Evolutionary conservation across 345 rosid species (phyloP), one percentile per base, ranked within the genome.

Genomic region (Populus davidiana): DNA sequence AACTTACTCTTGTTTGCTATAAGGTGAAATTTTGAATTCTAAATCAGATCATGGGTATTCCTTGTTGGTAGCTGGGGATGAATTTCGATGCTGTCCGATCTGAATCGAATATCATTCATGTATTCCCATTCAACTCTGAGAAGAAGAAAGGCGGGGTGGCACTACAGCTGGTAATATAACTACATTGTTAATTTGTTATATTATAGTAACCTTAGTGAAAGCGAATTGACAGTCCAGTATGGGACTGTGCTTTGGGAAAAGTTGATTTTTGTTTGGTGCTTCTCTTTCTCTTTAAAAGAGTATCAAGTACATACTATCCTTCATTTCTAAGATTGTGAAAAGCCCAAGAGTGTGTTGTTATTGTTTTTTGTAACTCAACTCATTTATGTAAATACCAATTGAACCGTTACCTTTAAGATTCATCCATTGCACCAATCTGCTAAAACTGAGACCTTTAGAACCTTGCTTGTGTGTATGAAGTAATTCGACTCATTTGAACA

Each of bases 91-190:
- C 74, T 73, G 59, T 88, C 75, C 89, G 93, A 84, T 90, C 94
- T 67, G 88, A 86, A 82, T 90, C 98, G 49, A 82, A 70, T 63
- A 80, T 89, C 76, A 88, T 96, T 73, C 97, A 91, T 84, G 97
- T 96, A 72, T 88, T 89, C 81, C 98, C 99, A 76, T 94, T 96
- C 89, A 96, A 91, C 83, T 96, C 99, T 0, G 96, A 92, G 90
- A 96, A 94, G 79, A 96, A 96, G 82, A 88, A 97, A 69, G 99
- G 99, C 25, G 98, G 98, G 79, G 92, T 90, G 78, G 99, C 99
- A 25, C 62, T 94, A 72, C 85, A 85, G 83, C 79, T 67, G 90
- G 97, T 93, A 89, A 78, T 49, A 61, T 72, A 59, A n/a, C n/a
- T 21, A 23, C 29, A 9, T 4, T 59, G 14, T 59, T 23, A 69